Evolutionary conservation across 768 basidiomycete genomes (phyloP).

Genomic region (Gloeopeniophorella convolvens): DNA sequence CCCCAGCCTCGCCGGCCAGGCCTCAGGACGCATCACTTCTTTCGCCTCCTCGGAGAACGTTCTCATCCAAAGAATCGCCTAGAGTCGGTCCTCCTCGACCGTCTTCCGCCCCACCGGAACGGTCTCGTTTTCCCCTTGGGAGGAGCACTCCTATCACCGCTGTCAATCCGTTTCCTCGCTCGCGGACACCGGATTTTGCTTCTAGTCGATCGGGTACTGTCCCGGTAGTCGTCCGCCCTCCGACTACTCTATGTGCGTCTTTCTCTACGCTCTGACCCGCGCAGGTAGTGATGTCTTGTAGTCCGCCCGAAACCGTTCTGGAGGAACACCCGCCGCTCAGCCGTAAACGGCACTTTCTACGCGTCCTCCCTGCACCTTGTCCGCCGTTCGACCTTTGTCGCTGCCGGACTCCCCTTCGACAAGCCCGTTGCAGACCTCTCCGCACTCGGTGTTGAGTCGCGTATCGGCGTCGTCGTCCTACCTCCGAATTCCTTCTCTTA

Average conservation of each 20-base stretch:
- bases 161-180: not conserved
- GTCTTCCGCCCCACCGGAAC: not conserved
- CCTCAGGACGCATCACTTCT: not conserved
- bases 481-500: slow-evolving; percentile 8
- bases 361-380: slow-evolving; percentile 69
- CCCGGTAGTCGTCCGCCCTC: slow-evolving; percentile 46
- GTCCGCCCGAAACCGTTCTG: slow-evolving; percentile 82
- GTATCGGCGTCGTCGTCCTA: slow-evolving; percentile 23
- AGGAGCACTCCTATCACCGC: not conserved
- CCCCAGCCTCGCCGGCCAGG: not conserved
- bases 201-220: not conserved
- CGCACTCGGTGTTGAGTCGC: slow-evolving; percentile 30
- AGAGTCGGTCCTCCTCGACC: not conserved
- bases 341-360: slow-evolving; percentile 63
- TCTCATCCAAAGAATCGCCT: not conserved
- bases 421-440: slow-evolving; percentile 39
- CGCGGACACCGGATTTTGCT: not conserved
- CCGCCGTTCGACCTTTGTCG: slow-evolving; percentile 72
- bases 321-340: slow-evolving; percentile 66
- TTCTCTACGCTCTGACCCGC: too few species aligned
- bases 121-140: too few species aligned
- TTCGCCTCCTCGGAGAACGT: slow-evolving; percentile 9
- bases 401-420: slow-evolving; percentile 66
- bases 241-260: slow-evolving; percentile 58
- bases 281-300: slow-evolving; percentile 24